A percentile compares a stretch with the other conserved stretches of the same genome.
These are phyloP conservation scores for Boletales sp. DNA, from an alignment of 768 basidiomycete species.

Conservation along the genomic window DNA sequence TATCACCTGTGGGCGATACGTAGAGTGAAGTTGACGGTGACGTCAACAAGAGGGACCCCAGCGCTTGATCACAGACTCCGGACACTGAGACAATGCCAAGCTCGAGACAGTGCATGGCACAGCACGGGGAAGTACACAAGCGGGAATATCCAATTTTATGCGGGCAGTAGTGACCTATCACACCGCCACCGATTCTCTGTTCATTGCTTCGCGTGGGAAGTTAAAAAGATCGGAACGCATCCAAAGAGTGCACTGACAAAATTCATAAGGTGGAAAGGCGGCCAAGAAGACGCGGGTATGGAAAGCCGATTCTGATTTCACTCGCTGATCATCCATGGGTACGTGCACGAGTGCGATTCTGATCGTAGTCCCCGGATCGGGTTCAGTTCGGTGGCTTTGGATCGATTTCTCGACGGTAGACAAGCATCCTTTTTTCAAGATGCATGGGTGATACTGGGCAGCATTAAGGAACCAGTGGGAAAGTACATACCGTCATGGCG, in stretches of 20 bases:
- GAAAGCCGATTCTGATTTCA: not conserved
- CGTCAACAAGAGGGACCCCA: too few species aligned
- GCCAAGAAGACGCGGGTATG: not conserved
- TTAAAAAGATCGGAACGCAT: not conserved
- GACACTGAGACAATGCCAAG: too few species aligned
- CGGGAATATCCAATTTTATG: too few species aligned
- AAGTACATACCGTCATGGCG: too few species aligned
- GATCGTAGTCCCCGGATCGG: not conserved
- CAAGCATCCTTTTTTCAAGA: not conserved
- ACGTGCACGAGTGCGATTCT: not conserved
- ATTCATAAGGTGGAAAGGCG: not conserved
- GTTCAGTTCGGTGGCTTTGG: not conserved
- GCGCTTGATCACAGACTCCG: not conserved
- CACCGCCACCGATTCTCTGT: not conserved
- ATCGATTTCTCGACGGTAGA: not conserved
- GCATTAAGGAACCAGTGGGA: not conserved
- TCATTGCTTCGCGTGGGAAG: conserved; percentile 4
- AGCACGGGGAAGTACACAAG: not conserved
- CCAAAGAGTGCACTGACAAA: not conserved
- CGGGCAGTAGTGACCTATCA: not conserved
- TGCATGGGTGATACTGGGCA: not conserved
- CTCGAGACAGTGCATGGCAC: not conserved
- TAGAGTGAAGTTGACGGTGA: not conserved
- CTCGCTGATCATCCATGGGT: not conserved
- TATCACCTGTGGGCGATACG: not conserved